Percentiles rank a stretch among this genome's conserved stretches.
Conservation (phyloP, 169 alveolate genomes). For the Perkinsus marinus region DNA sequence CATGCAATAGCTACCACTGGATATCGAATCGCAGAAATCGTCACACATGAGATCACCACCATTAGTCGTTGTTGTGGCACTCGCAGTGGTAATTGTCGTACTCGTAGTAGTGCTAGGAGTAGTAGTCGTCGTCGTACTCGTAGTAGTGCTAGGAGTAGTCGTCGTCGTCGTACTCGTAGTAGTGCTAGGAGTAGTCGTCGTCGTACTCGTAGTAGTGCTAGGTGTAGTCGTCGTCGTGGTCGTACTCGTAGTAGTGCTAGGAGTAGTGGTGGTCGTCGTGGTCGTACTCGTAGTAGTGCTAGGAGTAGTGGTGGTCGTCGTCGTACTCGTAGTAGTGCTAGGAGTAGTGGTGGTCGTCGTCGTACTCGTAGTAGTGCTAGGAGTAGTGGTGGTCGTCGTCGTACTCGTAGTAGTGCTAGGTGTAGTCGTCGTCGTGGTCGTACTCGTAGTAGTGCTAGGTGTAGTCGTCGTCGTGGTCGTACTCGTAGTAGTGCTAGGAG, state of each 20-base stretch:
- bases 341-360: too few relatives aligned
- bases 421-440: not conserved
- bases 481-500: not conserved
- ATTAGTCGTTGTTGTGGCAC: not conserved
- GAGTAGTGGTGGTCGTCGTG: not conserved
- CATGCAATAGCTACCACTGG: not conserved
- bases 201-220: too few relatives aligned
- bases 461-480: not conserved
- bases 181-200: not conserved
- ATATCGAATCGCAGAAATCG: not conserved
- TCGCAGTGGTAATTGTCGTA: not conserved
- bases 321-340: not conserved
- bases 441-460: not conserved
- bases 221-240: not conserved
- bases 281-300: not conserved
- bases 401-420: not conserved
- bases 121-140: not conserved
- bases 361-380: not conserved
- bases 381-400: not conserved
- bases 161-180: not conserved
- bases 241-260: not conserved
- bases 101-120: too few relatives aligned
- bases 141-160: too few relatives aligned
- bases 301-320: not conserved
- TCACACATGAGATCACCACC: not conserved